Evolutionary conservation across 148 eudicot genomes (phyloP).

Genomic region (Arbutus unedo): DNA sequence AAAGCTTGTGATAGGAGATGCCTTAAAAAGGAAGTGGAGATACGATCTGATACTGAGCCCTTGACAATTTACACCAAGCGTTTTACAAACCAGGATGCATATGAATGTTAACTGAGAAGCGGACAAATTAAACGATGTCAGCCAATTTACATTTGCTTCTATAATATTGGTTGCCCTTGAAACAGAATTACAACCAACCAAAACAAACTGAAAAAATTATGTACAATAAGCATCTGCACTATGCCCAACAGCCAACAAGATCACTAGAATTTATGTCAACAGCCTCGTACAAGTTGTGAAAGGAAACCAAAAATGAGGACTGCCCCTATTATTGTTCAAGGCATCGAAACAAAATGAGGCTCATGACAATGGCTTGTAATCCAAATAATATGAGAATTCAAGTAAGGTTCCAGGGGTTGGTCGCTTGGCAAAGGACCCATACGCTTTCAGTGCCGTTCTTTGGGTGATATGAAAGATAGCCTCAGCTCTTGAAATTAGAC

Average conservation of each 20-base stretch:
- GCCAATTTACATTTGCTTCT: neutral
- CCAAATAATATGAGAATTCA: neutral
- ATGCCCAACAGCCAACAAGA: neutral
- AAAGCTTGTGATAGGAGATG: neutral
- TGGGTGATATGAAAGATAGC: neutral
- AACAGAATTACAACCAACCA: neutral
- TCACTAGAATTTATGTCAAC: neutral
- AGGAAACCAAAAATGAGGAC: slow-evolving; percentile 4
- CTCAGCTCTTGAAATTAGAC: slow-evolving; percentile 2
- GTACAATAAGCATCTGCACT: neutral
- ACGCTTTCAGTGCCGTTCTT: neutral
- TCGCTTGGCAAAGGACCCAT: neutral
- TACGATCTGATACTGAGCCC: neutral
- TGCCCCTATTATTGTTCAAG: neutral
- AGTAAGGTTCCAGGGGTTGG: neutral
- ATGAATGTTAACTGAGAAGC: no score
- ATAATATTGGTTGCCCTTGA: neutral
- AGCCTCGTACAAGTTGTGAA: neutral
- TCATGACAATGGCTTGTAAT: neutral
- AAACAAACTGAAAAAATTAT: neutral
- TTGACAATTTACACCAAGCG: no score
- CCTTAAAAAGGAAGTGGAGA: neutral
- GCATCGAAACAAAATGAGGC: neutral
- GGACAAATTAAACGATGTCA: no score
- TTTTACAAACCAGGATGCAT: no score